Base-by-base conservation (phyloP, 768 basidiomycete species). In the Boletus rubroflammeus region DNA sequence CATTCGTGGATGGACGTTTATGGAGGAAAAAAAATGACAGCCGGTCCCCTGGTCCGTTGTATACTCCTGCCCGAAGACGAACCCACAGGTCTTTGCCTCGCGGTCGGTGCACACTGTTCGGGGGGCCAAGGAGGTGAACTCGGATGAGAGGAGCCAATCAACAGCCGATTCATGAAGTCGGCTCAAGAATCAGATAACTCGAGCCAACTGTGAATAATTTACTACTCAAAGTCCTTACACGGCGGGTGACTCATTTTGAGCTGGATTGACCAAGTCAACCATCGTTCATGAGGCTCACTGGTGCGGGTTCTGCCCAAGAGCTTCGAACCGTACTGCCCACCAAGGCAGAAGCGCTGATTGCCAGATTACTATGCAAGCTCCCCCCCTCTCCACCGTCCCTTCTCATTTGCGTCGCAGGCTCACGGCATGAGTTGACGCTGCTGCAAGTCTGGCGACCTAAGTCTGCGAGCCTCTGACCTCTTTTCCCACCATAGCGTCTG, bases 1-100 rank as follows among this genome's bases (percentile, higher is more conserved):
- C 60, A 63, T 59, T 43, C 13, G 50, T 21, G 40, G 39, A n/a
- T 17, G 23, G 29, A 28, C 9, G 14, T 6, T 17, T 31, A 31
- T 13, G 42, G 28, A 47, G 19, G n/a, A n/a, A 50, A 26, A 50
- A 25, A 45, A 21, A 13, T 8, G 44, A 8, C 19, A 45, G 13
- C 29, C 17, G 26, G 17, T n/a, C 4, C 42, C 7, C 25, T 21
- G 8, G n/a, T 29, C 3, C 2, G 26, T 6, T 21, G 25, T 21
- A 28, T 48, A 14, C n/a, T 38, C 23, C 23, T 17, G 23, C 14
- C 14, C 7, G 14, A 23, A 42, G 41, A 42, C 5, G 14, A 42
- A 10, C 23, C 23, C 14, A 42, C 25, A 25, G 17, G 5, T 10
- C 10, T 11, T 4, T 0, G 23, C 25, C 8, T 42, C 23, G 40